phyloP scores from a whole-genome alignment of 495 filamentous ascomycete genomes.

The Annulohypoxylon moriforme region DNA sequence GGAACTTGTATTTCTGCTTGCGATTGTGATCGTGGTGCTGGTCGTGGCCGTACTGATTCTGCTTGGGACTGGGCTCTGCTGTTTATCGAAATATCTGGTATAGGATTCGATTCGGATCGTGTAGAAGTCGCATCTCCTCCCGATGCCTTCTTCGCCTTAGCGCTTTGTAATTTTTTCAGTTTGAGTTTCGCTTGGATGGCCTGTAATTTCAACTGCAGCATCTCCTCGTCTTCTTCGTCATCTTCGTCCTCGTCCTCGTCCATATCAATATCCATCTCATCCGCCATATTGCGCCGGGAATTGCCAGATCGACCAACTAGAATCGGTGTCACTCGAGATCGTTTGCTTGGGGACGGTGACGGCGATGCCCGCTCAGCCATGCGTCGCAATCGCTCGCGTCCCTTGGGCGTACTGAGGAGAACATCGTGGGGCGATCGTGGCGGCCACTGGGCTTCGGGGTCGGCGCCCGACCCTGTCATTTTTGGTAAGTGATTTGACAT shows the following conservation, averaged over 20 bases:
- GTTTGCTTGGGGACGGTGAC: conserved; percentile 69
- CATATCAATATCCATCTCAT: conserved; percentile 53
- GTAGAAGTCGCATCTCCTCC: conserved; percentile 39
- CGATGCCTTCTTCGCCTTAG: conserved; percentile 54
- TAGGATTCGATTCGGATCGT: conserved; percentile 35
- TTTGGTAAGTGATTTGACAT: conserved; percentile 19
- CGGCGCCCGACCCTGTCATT: conserved; percentile 39
- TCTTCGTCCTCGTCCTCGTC: conserved; percentile 70
- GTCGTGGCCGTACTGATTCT: conserved; percentile 30
- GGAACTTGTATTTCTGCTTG: conserved; percentile 77
- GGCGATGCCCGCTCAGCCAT: conserved; percentile 71
- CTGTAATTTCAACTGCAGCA: conserved; percentile 80
- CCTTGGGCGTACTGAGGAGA: conserved; percentile 82
- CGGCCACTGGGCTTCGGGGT: conserved; percentile 75
- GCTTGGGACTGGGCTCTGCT: conserved; percentile 40
- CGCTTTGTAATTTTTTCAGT: conserved; percentile 84
- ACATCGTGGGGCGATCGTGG: conserved; percentile 87
- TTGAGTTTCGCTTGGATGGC: conserved; percentile 89
- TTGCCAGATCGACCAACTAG: conserved; percentile 30
- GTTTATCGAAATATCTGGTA: conserved; percentile 28
- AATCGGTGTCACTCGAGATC: conserved; percentile 13
- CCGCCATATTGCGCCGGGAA: conserved; percentile 26
- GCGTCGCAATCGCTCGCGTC: conserved; percentile 75
- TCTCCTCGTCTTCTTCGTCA: conserved; percentile 91
- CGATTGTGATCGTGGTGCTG: conserved; percentile 48